Evolutionary conservation across 1,284 basidiomycete species (phyloP).

Genomic region (Ustilago nuda): DNA sequence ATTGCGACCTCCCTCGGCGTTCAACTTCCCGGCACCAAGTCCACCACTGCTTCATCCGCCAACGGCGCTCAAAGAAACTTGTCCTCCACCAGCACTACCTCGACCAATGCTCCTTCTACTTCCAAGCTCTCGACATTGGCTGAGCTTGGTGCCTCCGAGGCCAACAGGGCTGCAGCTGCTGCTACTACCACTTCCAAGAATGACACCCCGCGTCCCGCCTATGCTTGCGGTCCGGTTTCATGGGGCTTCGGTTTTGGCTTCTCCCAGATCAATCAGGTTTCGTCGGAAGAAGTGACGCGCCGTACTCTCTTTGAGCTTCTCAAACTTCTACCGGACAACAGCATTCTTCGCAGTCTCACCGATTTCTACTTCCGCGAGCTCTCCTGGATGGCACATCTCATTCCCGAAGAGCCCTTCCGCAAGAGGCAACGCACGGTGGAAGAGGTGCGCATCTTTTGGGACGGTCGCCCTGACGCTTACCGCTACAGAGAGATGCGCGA

Average conservation of each 20-base stretch:
- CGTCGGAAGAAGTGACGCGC: conserved; percentile 39
- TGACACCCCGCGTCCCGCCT: conserved; percentile 11
- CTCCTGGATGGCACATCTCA: conserved; percentile 46
- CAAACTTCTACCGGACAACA: conserved; percentile 37
- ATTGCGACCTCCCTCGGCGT: conserved; percentile 48
- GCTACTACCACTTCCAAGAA: conserved; percentile 13
- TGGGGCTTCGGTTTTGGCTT: conserved; percentile 54
- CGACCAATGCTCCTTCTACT: conserved; percentile 15
- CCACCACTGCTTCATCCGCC: background rate
- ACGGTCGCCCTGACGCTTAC: conserved; percentile 29
- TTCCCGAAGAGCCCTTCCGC: conserved; percentile 40
- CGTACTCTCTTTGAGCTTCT: conserved; percentile 47
- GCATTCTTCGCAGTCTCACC: conserved; percentile 32
- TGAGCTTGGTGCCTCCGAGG: conserved; percentile 47
- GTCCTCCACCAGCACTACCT: conserved; percentile 21
- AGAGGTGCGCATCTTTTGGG: conserved; percentile 34
- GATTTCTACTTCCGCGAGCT: conserved; percentile 52
- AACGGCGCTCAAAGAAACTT: conserved; percentile 21
- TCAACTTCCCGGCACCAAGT: conserved; percentile 31
- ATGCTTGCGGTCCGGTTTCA: conserved; percentile 21
- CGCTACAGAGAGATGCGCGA: conserved; percentile 45
- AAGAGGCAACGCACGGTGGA: conserved; percentile 26
- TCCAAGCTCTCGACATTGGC: conserved; percentile 49
- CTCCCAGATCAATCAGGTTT: conserved; percentile 34
- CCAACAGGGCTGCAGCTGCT: conserved; percentile 35